A percentile compares a stretch with the other conserved stretches of the same genome.
phyloP scores from a whole-genome alignment of 192 early-diverging fungal species.

The Chytriomyces confervae region DNA sequence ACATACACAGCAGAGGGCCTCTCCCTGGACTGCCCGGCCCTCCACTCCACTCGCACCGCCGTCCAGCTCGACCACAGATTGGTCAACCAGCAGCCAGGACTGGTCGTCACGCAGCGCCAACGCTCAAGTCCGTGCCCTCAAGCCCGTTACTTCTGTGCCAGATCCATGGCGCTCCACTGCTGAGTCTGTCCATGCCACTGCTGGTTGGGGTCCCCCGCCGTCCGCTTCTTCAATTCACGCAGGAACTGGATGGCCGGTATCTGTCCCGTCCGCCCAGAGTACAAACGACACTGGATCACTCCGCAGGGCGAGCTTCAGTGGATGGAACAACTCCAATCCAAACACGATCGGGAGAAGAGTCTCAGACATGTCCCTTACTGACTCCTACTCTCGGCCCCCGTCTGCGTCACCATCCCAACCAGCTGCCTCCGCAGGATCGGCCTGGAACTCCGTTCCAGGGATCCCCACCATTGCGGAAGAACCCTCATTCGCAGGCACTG shows the following conservation, averaged over 20 bases:
- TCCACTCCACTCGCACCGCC: conserved; percentile 7
- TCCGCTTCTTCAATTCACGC: neutral
- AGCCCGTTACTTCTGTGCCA: too few species aligned
- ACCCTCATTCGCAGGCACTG: neutral
- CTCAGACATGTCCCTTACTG: neutral
- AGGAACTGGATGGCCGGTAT: conserved; percentile 1
- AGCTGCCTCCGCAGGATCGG: neutral
- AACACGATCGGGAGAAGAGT: neutral
- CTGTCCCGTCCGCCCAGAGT: neutral
- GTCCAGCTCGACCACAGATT: neutral
- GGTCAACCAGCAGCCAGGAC: conserved; percentile 6
- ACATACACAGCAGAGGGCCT: too few species aligned
- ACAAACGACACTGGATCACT: neutral
- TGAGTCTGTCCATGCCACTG: neutral
- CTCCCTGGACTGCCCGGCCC: neutral
- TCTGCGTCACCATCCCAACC: neutral
- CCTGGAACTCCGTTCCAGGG: neutral
- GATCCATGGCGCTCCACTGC: neutral
- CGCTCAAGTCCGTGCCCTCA: neutral
- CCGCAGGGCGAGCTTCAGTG: neutral
- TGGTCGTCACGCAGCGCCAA: conserved; percentile 21
- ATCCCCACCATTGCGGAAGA: neutral
- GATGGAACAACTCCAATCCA: neutral
- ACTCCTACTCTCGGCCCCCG: neutral
- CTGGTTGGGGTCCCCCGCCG: conserved; percentile 6